Percentiles rank a stretch among this genome's conserved stretches.
Conservation (phyloP, 2,329 filamentous ascomycete species). For the Metarhizium sp. region DNA sequence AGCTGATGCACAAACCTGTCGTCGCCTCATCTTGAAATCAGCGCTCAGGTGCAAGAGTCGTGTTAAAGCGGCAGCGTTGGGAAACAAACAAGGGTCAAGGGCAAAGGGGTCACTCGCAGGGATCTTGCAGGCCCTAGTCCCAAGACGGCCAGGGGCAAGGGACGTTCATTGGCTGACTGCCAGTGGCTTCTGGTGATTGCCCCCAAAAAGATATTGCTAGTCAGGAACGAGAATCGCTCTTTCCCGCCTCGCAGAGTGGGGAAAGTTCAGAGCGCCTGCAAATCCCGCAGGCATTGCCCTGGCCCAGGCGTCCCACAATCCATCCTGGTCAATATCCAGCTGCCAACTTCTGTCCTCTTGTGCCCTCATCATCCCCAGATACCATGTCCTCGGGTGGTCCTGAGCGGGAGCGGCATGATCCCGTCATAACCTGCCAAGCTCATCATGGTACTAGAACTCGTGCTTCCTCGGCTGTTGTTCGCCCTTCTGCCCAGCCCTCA, state of each 20-base stretch:
- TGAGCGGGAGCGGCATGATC: neutral
- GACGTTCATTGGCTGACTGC: neutral
- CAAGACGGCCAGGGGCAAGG: neutral
- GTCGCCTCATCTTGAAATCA: too few relatives aligned
- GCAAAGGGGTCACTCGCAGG: neutral
- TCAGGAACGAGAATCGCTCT: conserved; percentile 5
- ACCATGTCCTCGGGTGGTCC: too few relatives aligned
- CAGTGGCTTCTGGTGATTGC: neutral
- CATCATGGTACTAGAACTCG: neutral
- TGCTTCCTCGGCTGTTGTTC: neutral
- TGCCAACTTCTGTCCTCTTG: too few relatives aligned
- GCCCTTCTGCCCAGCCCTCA: neutral
- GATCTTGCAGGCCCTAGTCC: neutral
- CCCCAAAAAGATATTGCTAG: conserved; percentile 8
- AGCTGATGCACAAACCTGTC: neutral
- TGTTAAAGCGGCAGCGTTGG: too few relatives aligned
- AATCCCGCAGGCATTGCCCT: neutral
- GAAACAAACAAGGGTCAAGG: too few relatives aligned
- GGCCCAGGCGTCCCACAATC: neutral
- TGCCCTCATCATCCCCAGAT: neutral
- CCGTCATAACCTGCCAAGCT: neutral
- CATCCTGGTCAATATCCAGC: neutral
- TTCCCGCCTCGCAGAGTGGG: neutral
- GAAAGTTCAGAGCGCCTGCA: neutral
- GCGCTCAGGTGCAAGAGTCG: too few relatives aligned